Evolutionary conservation across 2,329 filamentous ascomycete genomes (phyloP), one percentile per base, ranked within the genome.

Genomic region (Escovopsis weberi): DNA sequence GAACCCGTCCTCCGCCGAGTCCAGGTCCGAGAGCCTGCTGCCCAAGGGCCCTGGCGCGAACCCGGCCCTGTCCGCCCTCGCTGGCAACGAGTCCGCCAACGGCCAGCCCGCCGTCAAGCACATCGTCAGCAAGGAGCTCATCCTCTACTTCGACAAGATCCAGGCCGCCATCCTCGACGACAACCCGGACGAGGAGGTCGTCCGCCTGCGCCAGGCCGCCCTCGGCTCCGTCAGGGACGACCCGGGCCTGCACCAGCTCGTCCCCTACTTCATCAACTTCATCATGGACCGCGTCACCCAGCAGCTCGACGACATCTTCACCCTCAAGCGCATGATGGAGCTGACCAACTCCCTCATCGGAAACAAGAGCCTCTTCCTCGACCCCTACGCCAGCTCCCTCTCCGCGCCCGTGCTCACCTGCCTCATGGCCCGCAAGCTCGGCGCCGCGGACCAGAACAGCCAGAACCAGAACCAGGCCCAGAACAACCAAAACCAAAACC

Each of bases 221-320:
- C 73, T 95, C 32, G 82, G 85, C 41, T 93, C 85, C 26, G 76
- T 98, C 23, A 74, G 82, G 40, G 83, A 86, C 44, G 91, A 98
- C 56, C 87, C 91, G 0, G 89, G 89, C 33, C 75, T 96, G 34
- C 91, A 98, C 59, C 91, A 98, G 62, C 76, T 98, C 9, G 80
- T 94, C 26, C 91, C 91, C 0, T 98, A 98, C 64, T 95, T 96
- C 54, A 82, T 94, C 46, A 87, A 93, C 59, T 96, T 94, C 60
- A 83, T 96, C 54, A 82, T 87, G 18, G 89, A 95, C 59, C 91
- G 94, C 62, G 86, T 98, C 40, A 96, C 91, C 1, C 91, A 98
- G 60, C 83, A 81, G 51, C 74, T 94, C 50, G 88, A 94, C 63
- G 85, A 94, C 59, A 74, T 88, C 2, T 95, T 95, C 58, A 78